Conservation (phyloP, 768 basidiomycete species). For the Psilocybe cubensis region DNA sequence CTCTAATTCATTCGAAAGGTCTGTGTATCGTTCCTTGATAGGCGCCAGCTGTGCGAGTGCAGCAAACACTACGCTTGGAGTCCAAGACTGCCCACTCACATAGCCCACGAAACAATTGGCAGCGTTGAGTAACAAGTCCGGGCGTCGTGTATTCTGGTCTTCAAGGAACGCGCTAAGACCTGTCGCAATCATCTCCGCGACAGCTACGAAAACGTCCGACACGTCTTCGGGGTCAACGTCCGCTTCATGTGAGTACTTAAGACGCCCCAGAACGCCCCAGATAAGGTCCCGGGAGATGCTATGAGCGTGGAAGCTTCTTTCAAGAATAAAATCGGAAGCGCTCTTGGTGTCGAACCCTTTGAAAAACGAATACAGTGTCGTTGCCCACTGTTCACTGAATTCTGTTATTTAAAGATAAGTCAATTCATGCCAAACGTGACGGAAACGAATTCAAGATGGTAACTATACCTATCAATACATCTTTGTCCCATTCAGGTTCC, state of each 20-base stretch:
- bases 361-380: slow-evolving; percentile 6
- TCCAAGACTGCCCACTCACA: slow-evolving; percentile 7
- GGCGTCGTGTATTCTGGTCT: neutral
- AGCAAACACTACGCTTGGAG: neutral
- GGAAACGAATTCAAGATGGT: neutral
- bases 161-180: neutral
- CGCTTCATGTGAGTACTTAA: slow-evolving; percentile 12
- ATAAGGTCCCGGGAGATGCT: slow-evolving; percentile 6
- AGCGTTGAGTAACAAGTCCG: slow-evolving; percentile 6
- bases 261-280: slow-evolving; percentile 2
- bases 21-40: neutral
- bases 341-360: neutral
- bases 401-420: neutral
- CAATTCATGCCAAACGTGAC: neutral
- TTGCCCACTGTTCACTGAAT: slow-evolving; percentile 12
- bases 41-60: slow-evolving; percentile 1
- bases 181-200: slow-evolving; percentile 1
- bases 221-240: slow-evolving; percentile 6
- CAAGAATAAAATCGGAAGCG: neutral
- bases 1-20: slow-evolving; percentile 1
- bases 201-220: slow-evolving; percentile 1
- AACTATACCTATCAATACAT: slow-evolving; percentile 4
- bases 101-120: neutral
- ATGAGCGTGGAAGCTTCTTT: slow-evolving; percentile 12
- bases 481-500: slow-evolving; percentile 8